Conservation (phyloP, 2,329 filamentous ascomycete genomes). For the Colletotrichum spaethianum region DNA sequence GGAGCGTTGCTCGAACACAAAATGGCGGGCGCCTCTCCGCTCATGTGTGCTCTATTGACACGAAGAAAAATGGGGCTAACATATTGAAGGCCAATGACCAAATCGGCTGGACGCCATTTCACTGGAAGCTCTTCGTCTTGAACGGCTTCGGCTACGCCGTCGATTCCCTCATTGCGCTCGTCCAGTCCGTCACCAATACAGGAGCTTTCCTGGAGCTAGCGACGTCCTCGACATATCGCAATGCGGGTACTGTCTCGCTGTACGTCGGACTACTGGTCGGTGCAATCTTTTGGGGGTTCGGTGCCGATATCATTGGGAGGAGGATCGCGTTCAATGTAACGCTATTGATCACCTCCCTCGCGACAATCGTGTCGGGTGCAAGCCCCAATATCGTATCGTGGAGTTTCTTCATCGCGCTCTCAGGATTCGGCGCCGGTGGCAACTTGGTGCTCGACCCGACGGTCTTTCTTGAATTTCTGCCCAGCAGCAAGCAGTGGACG, state of each 20-base stretch:
- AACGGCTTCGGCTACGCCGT: conserved; percentile 72
- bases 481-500: conserved; percentile 73
- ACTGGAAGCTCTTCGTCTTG: conserved; percentile 72
- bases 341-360: conserved; percentile 70
- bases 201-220: conserved; percentile 39
- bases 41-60: background rate
- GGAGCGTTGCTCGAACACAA: background rate
- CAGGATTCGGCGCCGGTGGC: conserved; percentile 74
- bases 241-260: conserved; percentile 69
- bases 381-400: conserved; percentile 73
- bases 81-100: conserved; percentile 64
- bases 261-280: conserved; percentile 66
- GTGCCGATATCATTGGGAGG: conserved; percentile 74
- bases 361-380: conserved; percentile 73
- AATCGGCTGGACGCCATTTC: conserved; percentile 73
- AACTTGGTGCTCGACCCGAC: conserved; percentile 75
- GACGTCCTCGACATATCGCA: conserved; percentile 59
- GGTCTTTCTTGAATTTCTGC: conserved; percentile 61
- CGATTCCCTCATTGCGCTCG: conserved; percentile 62
- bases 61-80: conserved; percentile 12
- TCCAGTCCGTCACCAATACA: conserved; percentile 70
- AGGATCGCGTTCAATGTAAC: conserved; percentile 75
- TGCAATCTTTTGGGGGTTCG: conserved; percentile 75
- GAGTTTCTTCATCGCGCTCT: conserved; percentile 70
- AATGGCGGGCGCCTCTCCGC: background rate